Percentiles rank a stretch among this genome's conserved stretches.
phyloP scores from a whole-genome alignment of 2,329 filamentous ascomycete species.

The Aspergillus quadrilineatus region DNA sequence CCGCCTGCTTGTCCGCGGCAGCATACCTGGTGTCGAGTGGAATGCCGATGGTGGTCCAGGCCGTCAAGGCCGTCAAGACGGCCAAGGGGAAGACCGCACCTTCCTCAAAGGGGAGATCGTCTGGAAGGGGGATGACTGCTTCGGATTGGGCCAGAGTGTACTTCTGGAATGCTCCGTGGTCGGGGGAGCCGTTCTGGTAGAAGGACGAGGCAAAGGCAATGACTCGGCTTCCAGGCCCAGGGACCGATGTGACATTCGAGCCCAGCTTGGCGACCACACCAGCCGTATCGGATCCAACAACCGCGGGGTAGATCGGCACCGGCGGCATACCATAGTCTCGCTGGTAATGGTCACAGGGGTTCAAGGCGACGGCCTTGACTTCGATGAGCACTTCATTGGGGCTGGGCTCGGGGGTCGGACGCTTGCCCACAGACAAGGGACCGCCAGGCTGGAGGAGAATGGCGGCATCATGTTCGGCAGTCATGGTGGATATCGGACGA shows the following conservation, averaged over 20 bases:
- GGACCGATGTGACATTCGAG: conserved; percentile 23
- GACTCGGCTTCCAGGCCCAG: conserved; percentile 30
- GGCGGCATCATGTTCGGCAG: no score
- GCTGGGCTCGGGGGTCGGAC: background rate
- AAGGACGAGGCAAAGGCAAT: conserved; percentile 31
- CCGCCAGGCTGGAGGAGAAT: no score
- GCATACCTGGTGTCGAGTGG: conserved; percentile 22
- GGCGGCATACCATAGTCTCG: conserved; percentile 23
- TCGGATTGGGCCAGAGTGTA: conserved; percentile 32
- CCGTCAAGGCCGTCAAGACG: conserved; percentile 18
- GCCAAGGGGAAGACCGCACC: conserved; percentile 30
- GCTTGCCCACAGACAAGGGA: no score
- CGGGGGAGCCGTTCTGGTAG: conserved; percentile 25
- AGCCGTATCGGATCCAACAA: conserved; percentile 32
- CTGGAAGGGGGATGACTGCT: conserved; percentile 31
- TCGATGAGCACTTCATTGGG: conserved; percentile 43
- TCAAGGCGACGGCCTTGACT: conserved; percentile 44
- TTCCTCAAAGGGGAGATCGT: conserved; percentile 26
- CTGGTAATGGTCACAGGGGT: conserved; percentile 39
- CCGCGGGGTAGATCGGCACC: conserved; percentile 25
- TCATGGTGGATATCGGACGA: no score
- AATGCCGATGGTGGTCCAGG: conserved; percentile 27
- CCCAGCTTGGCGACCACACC: conserved; percentile 31
- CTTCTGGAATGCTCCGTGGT: conserved; percentile 33
- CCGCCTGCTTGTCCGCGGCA: conserved; percentile 19